phyloP scores from a whole-genome alignment of 306 rosid genomes.

The Dryas octopetala region DNA sequence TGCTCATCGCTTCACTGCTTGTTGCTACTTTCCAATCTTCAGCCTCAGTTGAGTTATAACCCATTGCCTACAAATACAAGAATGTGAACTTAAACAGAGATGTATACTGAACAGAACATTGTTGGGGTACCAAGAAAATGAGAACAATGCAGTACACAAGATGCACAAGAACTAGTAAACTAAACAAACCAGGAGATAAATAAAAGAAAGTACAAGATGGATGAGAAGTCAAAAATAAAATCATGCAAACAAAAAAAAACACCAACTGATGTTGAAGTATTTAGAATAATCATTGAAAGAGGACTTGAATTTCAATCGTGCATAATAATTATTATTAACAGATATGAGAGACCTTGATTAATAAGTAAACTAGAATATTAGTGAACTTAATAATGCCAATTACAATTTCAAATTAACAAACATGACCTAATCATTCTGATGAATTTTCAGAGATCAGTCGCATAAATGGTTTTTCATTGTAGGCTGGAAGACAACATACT shows the following conservation, averaged over 20 bases:
- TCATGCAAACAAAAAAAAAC: not conserved
- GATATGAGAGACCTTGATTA: too few relatives aligned
- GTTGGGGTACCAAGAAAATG: conserved; percentile 11
- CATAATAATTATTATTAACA: not conserved
- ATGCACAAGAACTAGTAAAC: not conserved
- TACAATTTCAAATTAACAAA: not conserved
- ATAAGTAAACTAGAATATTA: not conserved
- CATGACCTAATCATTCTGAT: conserved; percentile 3
- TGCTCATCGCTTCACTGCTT: conserved; percentile 97
- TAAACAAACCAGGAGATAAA: not conserved
- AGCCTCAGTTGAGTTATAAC: conserved; percentile 94
- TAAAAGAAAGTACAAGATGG: not conserved
- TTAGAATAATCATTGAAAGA: not conserved
- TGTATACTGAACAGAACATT: not conserved
- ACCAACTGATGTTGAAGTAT: not conserved
- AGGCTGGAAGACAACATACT: not conserved
- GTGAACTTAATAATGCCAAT: not conserved
- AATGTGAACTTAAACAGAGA: conserved; percentile 27
- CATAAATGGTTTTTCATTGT: not conserved
- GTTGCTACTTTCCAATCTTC: conserved; percentile 99
- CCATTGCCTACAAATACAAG: conserved; percentile 69
- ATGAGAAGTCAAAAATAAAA: not conserved
- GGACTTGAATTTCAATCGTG: not conserved
- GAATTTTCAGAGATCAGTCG: not conserved
- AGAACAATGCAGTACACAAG: not conserved